Evolutionary conservation across 2,329 filamentous ascomycete genomes (phyloP), one percentile per base, ranked within the genome.

Genomic region (Eutypa lata): DNA sequence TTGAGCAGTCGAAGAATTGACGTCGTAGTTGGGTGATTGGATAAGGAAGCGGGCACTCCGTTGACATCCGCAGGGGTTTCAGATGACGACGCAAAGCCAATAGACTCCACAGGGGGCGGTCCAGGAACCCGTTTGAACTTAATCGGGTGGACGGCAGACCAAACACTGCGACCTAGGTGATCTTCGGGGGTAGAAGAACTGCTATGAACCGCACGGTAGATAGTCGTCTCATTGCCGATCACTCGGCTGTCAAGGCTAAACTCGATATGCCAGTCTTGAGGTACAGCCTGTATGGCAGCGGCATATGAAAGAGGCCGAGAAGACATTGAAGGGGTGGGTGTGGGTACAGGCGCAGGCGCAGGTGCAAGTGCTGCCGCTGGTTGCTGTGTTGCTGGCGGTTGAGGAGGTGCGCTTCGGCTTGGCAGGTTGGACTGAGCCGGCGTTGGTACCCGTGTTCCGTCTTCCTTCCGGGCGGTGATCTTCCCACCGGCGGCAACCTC

Each of bases 181-280:
- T 95, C 90, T 19, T 88, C 82, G 11, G 69, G 65, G 52, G 67
- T 73, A 47, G 72, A 61, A 0, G 72, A 66, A 7, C 74, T 73
- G 66, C 84, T 89, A 65, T 97, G 90, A 8, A 97, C 90, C 31
- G 94, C 94, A 47, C 93, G 88, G 66, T 97, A 99, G 52, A 99
- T 93, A 0, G 94, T 99, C 1, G 90, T 97, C 63, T 97, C 92
- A 61, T 92, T 94, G 0, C 89, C 80, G 53, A 99, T 88, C 1
- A 89, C 81, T 68, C 91, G 91, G 50, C 82, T 88, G 58, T 95
- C 88, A 48, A 97, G 82, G 60, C 84, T 92, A 72, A 99, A 99
- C 65, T 97, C 90, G 55, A 99, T 91, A 65, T 99, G 93, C 94
- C 94, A 99, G 66, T 97, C 92, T 66, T 95, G 89, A 1, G 92